These are phyloP conservation scores for Dryas integrifolia DNA, from an alignment of 331 rosid species.

Conservation along the genomic window DNA sequence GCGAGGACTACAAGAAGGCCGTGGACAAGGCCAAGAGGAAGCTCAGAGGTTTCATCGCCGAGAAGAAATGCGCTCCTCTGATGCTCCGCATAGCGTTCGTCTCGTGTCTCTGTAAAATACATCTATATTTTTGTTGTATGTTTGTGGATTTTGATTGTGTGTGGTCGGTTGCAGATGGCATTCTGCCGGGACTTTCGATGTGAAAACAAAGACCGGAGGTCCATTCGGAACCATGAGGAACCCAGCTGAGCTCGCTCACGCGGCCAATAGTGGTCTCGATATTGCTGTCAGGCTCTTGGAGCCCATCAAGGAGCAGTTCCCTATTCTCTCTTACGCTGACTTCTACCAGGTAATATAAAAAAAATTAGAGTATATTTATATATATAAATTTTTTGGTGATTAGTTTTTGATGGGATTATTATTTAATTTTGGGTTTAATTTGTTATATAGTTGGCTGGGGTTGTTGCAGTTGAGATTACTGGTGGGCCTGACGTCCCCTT, in stretches of 20 bases:
- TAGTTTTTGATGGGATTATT: background rate
- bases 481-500: slow-evolving; percentile 98
- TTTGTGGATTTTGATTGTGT: background rate
- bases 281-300: slow-evolving; percentile 91
- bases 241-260: slow-evolving; percentile 61
- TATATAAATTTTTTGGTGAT: background rate
- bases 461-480: slow-evolving; percentile 87
- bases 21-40: slow-evolving; percentile 82
- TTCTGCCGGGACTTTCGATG: slow-evolving; percentile 88
- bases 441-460: slow-evolving; percentile 68
- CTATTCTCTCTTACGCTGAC: slow-evolving; percentile 67
- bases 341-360: slow-evolving; percentile 63
- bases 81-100: slow-evolving; percentile 88
- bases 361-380: background rate
- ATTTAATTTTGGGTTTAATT: background rate
- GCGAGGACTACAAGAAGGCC: slow-evolving; percentile 70
- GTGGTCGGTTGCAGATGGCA: slow-evolving; percentile 67
- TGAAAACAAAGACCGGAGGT: slow-evolving; percentile 69
- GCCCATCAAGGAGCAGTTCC: slow-evolving; percentile 84
- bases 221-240: slow-evolving; percentile 88
- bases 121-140: background rate
- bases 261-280: slow-evolving; percentile 84
- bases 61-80: slow-evolving; percentile 87
- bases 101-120: background rate
- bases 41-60: slow-evolving; percentile 91